A percentile compares a stretch with the other conserved stretches of the same genome.
Conservation (phyloP, 495 filamentous ascomycete species). For the Aspergillus nanangensis region DNA sequence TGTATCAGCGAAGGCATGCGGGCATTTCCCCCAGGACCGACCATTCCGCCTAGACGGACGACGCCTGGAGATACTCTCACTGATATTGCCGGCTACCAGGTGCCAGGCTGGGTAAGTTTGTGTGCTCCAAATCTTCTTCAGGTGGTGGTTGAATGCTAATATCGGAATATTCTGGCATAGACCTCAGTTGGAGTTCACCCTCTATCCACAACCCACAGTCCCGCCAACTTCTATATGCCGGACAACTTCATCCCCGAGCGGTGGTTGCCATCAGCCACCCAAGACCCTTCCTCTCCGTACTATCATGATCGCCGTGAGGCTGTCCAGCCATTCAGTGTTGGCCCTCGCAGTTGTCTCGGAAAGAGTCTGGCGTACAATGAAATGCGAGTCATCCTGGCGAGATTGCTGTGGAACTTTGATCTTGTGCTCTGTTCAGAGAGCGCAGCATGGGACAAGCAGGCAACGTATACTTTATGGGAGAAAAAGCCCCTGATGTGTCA, state of each 20-base stretch:
- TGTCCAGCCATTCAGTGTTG: conserved; percentile 9
- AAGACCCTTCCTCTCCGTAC: neutral
- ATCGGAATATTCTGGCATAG: too few relatives aligned
- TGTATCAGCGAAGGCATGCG: conserved; percentile 26
- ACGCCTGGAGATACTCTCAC: neutral
- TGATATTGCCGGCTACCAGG: neutral
- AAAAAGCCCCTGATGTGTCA: conserved; percentile 10
- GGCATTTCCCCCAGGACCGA: conserved; percentile 25
- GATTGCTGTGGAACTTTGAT: conserved; percentile 15
- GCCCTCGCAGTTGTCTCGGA: conserved; percentile 6
- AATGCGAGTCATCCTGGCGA: conserved; percentile 7
- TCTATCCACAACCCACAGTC: neutral
- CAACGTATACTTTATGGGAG: conserved; percentile 13
- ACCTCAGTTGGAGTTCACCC: conserved; percentile 1
- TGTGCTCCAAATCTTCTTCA: neutral
- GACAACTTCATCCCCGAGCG: conserved; percentile 3
- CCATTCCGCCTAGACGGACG: conserved; percentile 19
- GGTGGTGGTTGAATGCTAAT: too few relatives aligned
- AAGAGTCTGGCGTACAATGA: conserved; percentile 18
- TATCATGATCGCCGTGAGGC: conserved; percentile 3
- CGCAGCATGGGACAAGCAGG: conserved; percentile 7
- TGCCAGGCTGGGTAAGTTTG: too few relatives aligned
- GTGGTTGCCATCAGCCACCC: neutral
- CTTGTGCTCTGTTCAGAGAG: conserved; percentile 7
- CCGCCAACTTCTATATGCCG: neutral